A percentile compares a stretch with the other conserved stretches of the same genome.
phyloP scores from a whole-genome alignment of 805 yeast genomes.

The Candida tammaniensis region DNA sequence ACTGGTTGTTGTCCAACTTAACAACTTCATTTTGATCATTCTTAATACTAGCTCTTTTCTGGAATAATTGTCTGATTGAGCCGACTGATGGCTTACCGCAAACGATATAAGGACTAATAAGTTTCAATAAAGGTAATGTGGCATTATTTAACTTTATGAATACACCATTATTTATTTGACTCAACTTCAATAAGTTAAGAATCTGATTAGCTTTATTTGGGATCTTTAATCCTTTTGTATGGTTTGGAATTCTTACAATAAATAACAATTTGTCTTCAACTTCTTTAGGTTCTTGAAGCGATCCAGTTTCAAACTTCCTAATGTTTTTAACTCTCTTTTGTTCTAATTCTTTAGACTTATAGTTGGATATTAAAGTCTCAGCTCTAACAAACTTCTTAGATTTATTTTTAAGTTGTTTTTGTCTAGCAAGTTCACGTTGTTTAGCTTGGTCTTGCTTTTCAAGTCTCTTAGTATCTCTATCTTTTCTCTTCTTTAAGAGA shows the following conservation, averaged over 20 bases:
- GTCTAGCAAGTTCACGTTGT: constrained; percentile 45
- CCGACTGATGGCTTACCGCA: constrained; percentile 72
- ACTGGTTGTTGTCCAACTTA: constrained; percentile 68
- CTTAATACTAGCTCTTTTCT: constrained; percentile 67
- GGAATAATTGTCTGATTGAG: constrained; percentile 69
- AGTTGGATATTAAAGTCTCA: constrained; percentile 67
- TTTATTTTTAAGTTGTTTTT: constrained; percentile 38
- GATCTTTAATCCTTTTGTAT: constrained; percentile 53
- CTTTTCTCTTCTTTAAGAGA: constrained; percentile 73
- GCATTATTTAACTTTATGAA: constrained; percentile 61
- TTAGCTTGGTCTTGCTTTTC: constrained; percentile 69
- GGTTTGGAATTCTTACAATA: constrained; percentile 66
- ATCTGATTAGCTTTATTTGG: constrained; percentile 64
- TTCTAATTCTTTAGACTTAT: constrained; percentile 65
- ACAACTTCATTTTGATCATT: constrained; percentile 38
- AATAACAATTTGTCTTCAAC: constrained; percentile 43
- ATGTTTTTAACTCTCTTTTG: constrained; percentile 64
- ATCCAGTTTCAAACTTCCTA: constrained; percentile 48
- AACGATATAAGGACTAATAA: constrained; percentile 70
- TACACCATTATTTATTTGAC: constrained; percentile 62
- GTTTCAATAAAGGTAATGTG: constrained; percentile 61
- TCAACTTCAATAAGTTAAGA: constrained; percentile 59
- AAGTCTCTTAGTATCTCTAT: constrained; percentile 68
- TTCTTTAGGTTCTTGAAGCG: constrained; percentile 22
- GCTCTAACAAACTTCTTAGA: constrained; percentile 65